These are phyloP conservation scores for Fusarium sp. DNA, from an alignment of 2,329 filamentous ascomycete species.

Conservation along the genomic window DNA sequence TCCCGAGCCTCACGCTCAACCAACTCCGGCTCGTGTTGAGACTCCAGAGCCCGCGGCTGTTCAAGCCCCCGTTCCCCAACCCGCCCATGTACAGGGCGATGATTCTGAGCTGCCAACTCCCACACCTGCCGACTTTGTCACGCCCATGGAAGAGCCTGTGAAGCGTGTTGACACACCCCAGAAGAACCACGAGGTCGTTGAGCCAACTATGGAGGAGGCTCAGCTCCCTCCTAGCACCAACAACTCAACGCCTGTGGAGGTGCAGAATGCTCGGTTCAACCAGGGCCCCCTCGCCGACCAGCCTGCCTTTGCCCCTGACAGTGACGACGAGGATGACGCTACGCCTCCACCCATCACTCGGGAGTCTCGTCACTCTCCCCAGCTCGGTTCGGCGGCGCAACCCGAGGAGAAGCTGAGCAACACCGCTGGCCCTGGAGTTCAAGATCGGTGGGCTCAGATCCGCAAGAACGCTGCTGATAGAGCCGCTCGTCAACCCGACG, in stretches of 20 bases:
- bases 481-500: constrained; percentile 75
- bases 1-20: constrained; percentile 34
- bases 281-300: constrained; percentile 90
- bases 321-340: constrained; percentile 62
- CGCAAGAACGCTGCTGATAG: constrained; percentile 92
- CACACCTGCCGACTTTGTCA: constrained; percentile 36
- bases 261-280: constrained; percentile 74
- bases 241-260: constrained; percentile 24
- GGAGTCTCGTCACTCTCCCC: constrained; percentile 47
- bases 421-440: constrained; percentile 51
- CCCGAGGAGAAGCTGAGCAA: constrained; percentile 51
- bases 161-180: constrained; percentile 37
- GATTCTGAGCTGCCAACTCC: constrained; percentile 32
- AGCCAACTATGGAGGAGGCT: constrained; percentile 35
- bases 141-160: constrained; percentile 40
- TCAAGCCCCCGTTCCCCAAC: constrained; percentile 18
- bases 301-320: constrained; percentile 82
- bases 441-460: constrained; percentile 96
- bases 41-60: constrained; percentile 44
- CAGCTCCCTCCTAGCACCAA: constrained; percentile 33
- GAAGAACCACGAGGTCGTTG: constrained; percentile 35
- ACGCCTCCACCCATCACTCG: constrained; percentile 66
- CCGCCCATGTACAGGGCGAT: constrained; percentile 10
- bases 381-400: constrained; percentile 42
- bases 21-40: constrained; percentile 35